phyloP scores from a whole-genome alignment of 352 stramenopile species.

The Phytophthora melonis region DNA sequence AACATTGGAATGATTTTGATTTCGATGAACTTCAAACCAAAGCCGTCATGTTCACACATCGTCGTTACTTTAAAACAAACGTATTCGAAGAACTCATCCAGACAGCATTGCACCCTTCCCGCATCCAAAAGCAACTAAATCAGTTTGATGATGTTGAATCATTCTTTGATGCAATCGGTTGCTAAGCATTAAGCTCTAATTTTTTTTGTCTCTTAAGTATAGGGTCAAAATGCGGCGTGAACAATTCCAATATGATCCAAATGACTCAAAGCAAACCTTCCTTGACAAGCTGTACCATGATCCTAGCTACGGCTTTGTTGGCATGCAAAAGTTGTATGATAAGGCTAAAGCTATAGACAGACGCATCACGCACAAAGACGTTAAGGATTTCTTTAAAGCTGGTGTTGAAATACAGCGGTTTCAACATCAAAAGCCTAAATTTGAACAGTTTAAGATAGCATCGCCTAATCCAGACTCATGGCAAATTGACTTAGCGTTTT shows the following conservation, averaged over 20 bases:
- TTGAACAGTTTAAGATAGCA: slow-evolving; percentile 26
- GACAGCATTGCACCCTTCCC: too few relatives aligned
- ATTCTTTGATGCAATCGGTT: too few relatives aligned
- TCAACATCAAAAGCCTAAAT: slow-evolving; percentile 12
- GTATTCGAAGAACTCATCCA: too few relatives aligned
- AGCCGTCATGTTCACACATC: too few relatives aligned
- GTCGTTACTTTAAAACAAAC: too few relatives aligned
- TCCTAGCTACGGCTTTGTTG: slow-evolving; percentile 11
- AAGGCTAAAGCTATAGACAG: slow-evolving; percentile 13
- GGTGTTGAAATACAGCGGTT: slow-evolving; percentile 26
- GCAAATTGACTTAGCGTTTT: slow-evolving; percentile 35
- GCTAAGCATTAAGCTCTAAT: too few relatives aligned
- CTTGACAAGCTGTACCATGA: slow-evolving; percentile 20
- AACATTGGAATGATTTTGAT: too few relatives aligned
- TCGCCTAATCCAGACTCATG: slow-evolving; percentile 25
- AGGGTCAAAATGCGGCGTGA: neutral
- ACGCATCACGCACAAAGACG: slow-evolving; percentile 15
- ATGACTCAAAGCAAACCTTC: neutral
- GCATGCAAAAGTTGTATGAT: slow-evolving; percentile 26
- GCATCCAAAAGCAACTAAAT: too few relatives aligned
- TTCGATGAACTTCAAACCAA: too few relatives aligned
- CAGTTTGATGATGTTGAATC: too few relatives aligned
- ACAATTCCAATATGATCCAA: too few relatives aligned
- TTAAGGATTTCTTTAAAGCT: slow-evolving; percentile 20
- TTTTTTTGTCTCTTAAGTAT: neutral